These are phyloP conservation scores for Emergomyces orientalis DNA, from an alignment of 2,329 filamentous ascomycete species.

Conservation along the genomic window DNA sequence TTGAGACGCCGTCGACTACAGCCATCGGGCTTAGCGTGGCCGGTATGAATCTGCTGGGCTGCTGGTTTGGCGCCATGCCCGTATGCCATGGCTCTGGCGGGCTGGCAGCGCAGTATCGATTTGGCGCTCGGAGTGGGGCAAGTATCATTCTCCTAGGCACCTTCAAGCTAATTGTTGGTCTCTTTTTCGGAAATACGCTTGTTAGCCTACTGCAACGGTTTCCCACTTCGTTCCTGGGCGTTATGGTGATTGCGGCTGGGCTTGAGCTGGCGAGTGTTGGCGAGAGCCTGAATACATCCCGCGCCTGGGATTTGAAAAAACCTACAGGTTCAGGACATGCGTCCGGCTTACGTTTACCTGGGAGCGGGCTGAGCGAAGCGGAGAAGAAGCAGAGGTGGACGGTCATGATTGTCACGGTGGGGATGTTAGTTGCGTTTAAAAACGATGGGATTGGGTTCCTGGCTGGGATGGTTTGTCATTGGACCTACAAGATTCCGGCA, in stretches of 20 bases:
- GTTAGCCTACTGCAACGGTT: conserved; percentile 61
- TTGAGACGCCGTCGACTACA: conserved; percentile 61
- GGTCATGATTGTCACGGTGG: conserved; percentile 82
- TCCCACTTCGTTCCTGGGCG: conserved; percentile 65
- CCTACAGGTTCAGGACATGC: conserved; percentile 19
- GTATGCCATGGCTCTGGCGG: conserved; percentile 90
- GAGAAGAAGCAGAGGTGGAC: conserved; percentile 71
- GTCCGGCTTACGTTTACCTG: conserved; percentile 17
- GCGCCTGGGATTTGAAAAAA: conserved; percentile 49
- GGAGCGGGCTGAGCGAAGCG: conserved; percentile 46
- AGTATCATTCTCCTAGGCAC: conserved; percentile 71
- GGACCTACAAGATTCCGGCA: conserved; percentile 46
- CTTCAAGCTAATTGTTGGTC: conserved; percentile 65
- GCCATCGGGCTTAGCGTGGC: conserved; percentile 73
- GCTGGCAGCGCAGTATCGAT: conserved; percentile 80
- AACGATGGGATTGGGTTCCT: conserved; percentile 85
- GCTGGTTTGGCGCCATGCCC: conserved; percentile 93
- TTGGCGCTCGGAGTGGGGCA: conserved; percentile 79
- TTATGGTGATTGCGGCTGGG: conserved; percentile 85
- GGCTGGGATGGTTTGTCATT: conserved; percentile 71
- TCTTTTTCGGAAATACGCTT: conserved; percentile 67
- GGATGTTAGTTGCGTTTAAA: conserved; percentile 70
- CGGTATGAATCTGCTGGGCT: conserved; percentile 71
- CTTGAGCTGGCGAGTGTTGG: conserved; percentile 80
- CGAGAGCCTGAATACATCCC: conserved; percentile 68